Base-by-base conservation (phyloP, 306 rosid species). In the Bauhinia variegata region DNA sequence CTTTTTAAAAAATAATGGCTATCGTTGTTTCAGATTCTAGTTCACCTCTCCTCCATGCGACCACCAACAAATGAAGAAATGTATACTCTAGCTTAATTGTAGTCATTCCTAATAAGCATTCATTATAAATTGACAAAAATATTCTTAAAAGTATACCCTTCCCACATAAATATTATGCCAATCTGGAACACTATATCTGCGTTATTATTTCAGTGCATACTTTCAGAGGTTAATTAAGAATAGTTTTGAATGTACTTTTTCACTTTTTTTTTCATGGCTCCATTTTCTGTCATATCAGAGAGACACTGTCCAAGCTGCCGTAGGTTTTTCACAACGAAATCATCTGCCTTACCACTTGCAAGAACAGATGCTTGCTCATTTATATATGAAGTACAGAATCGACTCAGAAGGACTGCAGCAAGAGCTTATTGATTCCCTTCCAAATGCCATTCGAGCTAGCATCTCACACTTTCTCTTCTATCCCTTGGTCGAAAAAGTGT, bases 391-490 rank as follows among this genome's bases (percentile, higher is more conserved):
- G 80, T 85, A 52, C 81, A 82, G 96, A 78, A 80, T 89, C 8
- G 86, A 91, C 70, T 76, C 80, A 51, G 96, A 92, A 78, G 96
- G 97, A 41, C 67, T 92, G 63, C 95, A 89, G 59, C 96, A 89
- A 74, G 96, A 87, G 75, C 74, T 88, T 36, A 68, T 92, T 41
- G 90, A 83, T 41, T 65, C 87, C 12, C 97, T 92, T 72, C 92
- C 97, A 16, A 89, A 85, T 70, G 95, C 97, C 52, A 92, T 92
- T 56, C 79, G 78, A 66, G 83, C 92, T 10, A 79, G 92, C 72
- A 85, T 92, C 68, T 74, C 89, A 6, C 83, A 79, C 44, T 83
- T 53, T 68, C 88, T 92, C 70, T 92, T 92, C 82, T 71, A 75
- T 64, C 17, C 85, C 23, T 79, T 87, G 30, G 73, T 89, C 38